Conservation (phyloP, 202 grass and related monocot genomes). For the Hordeum pubiflorum region DNA sequence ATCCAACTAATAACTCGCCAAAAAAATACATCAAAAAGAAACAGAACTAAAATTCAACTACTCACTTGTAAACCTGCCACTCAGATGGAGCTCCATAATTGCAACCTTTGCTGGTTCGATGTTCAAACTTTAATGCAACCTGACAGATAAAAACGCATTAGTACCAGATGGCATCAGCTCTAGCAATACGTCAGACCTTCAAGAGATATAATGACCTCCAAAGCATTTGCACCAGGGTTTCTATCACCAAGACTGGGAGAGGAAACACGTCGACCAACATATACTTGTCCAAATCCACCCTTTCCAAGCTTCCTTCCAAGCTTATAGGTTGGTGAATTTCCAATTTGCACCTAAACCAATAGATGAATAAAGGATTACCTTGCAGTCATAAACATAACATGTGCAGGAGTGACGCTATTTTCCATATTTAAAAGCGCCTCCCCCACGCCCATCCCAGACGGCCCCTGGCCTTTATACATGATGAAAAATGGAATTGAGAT, state of each 20-base stretch:
- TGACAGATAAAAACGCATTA: conserved; percentile 39
- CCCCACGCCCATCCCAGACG: too few species aligned
- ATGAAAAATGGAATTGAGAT: background rate
- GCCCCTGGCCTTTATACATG: background rate
- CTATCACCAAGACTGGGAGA: conserved; percentile 46
- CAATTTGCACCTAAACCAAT: conserved; percentile 57
- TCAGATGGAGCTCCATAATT: conserved; percentile 83
- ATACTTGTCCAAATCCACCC: conserved; percentile 97
- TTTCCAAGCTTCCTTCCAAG: conserved; percentile 92
- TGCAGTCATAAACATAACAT: background rate
- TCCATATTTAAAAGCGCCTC: background rate
- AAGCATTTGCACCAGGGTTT: conserved; percentile 59
- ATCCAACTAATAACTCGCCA: background rate
- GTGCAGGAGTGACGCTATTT: background rate
- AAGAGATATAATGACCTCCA: conserved; percentile 53
- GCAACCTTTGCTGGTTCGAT: conserved; percentile 85
- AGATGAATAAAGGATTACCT: conserved; percentile 19
- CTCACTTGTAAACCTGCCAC: conserved; percentile 98
- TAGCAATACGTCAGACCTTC: conserved; percentile 14
- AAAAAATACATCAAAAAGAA: background rate
- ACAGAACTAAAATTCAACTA: conserved; percentile 14
- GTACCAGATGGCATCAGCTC: conserved; percentile 15
- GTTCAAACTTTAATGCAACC: conserved; percentile 94
- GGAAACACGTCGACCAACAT: conserved; percentile 66
- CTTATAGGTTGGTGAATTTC: conserved; percentile 73